phyloP scores from a whole-genome alignment of 805 yeast species.

The Candida dajiaensis region DNA sequence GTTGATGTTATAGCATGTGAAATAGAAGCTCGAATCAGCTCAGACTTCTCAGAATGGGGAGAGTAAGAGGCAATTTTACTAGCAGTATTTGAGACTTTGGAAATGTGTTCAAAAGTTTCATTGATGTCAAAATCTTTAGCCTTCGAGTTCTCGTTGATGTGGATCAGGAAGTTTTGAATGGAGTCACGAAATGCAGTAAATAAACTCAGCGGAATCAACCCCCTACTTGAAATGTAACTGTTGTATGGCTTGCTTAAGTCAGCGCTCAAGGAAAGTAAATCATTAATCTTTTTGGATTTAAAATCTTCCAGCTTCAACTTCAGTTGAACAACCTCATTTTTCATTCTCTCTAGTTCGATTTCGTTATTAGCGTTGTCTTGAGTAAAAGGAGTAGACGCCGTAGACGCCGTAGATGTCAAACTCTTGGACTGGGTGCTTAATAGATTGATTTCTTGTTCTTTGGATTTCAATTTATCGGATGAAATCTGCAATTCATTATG shows the following conservation, averaged over 20 bases:
- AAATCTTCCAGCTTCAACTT: conserved; percentile 45
- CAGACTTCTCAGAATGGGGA: conserved; percentile 34
- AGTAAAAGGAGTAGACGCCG: too few relatives aligned
- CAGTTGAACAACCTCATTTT: conserved; percentile 38
- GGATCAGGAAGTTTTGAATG: conserved; percentile 38
- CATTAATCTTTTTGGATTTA: conserved; percentile 30
- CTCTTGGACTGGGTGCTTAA: not conserved
- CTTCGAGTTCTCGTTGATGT: conserved; percentile 24
- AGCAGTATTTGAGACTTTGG: conserved; percentile 39
- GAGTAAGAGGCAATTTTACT: conserved; percentile 24
- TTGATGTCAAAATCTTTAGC: conserved; percentile 21
- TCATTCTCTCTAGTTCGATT: conserved; percentile 29
- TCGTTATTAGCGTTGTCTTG: conserved; percentile 16
- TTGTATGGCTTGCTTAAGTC: conserved; percentile 23
- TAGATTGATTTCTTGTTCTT: not conserved
- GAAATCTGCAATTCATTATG: not conserved
- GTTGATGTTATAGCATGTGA: conserved; percentile 73
- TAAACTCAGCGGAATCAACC: conserved; percentile 41
- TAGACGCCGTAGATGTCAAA: not conserved
- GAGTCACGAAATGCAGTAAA: conserved; percentile 42
- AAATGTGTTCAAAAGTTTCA: conserved; percentile 44
- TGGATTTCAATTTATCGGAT: not conserved
- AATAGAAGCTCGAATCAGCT: conserved; percentile 56
- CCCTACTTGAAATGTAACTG: conserved; percentile 29
- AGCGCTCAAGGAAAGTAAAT: conserved; percentile 18